Conservation (phyloP, 148 eudicot species). For the Mesembryanthemum crystallinum region DNA sequence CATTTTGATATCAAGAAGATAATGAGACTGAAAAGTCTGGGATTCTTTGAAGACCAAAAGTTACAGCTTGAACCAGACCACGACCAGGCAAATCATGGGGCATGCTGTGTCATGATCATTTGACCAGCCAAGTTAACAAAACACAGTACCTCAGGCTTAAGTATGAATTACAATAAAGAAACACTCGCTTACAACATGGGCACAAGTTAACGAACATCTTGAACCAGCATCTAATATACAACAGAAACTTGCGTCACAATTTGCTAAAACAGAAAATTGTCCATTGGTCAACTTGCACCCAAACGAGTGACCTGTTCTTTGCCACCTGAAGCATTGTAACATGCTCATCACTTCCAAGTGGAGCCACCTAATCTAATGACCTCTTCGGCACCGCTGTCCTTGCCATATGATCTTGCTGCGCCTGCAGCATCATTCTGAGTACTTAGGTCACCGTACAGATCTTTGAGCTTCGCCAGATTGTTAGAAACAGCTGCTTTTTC, state of each 20-base stretch:
- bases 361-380: slow-evolving; percentile 88
- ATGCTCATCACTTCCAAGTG: slow-evolving; percentile 52
- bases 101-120: too few species aligned
- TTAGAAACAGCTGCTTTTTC: slow-evolving; percentile 44
- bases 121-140: neutral
- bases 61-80: too few species aligned
- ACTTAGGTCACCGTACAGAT: slow-evolving; percentile 73
- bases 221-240: slow-evolving; percentile 2
- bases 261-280: neutral
- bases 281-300: too few species aligned
- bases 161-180: neutral
- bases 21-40: too few species aligned
- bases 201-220: neutral
- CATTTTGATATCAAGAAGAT: too few species aligned
- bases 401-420: slow-evolving; percentile 33
- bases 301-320: too few species aligned
- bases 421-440: slow-evolving; percentile 44
- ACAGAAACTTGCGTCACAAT: neutral
- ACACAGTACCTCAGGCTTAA: neutral
- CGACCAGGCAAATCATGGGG: too few species aligned
- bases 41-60: too few species aligned
- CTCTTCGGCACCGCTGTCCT: slow-evolving; percentile 65
- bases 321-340: too few species aligned
- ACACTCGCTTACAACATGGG: neutral
- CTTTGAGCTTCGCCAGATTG: slow-evolving; percentile 86